Conservation (phyloP, 306 rosid genomes). For the Crotalaria pallida region DNA sequence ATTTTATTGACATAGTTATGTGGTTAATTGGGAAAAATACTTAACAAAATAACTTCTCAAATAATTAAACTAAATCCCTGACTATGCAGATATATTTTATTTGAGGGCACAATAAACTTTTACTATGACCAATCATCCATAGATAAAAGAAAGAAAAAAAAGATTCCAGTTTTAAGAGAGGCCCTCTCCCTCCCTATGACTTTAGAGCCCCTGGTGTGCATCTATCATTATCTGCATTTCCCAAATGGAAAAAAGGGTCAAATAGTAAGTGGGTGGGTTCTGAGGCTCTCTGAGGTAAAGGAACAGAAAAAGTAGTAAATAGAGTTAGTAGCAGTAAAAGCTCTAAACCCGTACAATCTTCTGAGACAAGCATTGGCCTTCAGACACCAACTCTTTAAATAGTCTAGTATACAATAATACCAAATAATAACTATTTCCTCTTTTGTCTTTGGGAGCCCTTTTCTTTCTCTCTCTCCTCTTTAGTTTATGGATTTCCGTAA, state of each 20-base stretch:
- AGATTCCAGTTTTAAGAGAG: constrained; percentile 14
- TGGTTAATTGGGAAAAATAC: too few species aligned
- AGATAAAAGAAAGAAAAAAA: too few species aligned
- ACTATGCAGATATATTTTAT: too few species aligned
- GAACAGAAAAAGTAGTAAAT: constrained; percentile 77
- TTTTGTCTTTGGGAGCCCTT: constrained; percentile 26
- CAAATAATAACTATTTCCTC: constrained; percentile 40
- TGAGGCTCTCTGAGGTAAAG: constrained; percentile 55
- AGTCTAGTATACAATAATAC: constrained; percentile 36
- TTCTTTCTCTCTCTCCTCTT: constrained; percentile 28
- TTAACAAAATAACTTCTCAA: too few species aligned
- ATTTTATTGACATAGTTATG: too few species aligned
- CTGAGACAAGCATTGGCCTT: constrained; percentile 42
- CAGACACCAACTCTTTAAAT: constrained; percentile 55
- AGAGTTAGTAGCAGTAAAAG: constrained; percentile 80
- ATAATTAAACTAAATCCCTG: too few species aligned
- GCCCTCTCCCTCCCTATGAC: too few species aligned
- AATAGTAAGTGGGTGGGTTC: constrained; percentile 48
- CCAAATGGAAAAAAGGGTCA: constrained; percentile 43
- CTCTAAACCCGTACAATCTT: constrained; percentile 71
- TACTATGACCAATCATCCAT: too few species aligned
- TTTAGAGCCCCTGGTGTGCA: constrained; percentile 9
- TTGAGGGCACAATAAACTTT: too few species aligned
- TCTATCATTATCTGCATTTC: constrained; percentile 26
- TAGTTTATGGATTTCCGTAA: constrained; percentile 89